These are phyloP conservation scores for Eucommia ulmoides DNA, from an alignment of 257 asterid species.

Conservation along the genomic window DNA sequence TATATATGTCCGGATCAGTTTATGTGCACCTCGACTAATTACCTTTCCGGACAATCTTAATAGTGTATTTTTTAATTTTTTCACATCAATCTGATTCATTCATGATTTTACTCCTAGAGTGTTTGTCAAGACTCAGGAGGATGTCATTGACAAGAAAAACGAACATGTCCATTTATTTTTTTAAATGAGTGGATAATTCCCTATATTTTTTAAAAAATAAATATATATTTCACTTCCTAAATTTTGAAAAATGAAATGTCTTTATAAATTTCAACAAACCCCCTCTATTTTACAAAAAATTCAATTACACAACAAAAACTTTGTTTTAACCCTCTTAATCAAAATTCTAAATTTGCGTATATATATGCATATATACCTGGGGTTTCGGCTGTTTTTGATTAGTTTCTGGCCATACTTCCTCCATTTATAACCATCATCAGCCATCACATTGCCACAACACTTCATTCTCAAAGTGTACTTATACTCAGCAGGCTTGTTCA, in stretches of 20 bases:
- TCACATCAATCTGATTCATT: too few species aligned
- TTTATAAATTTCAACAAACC: neutral
- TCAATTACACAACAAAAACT: neutral
- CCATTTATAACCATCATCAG: slow-evolving; percentile 95
- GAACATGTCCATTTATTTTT: too few species aligned
- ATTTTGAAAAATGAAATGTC: neutral
- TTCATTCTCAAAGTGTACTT: slow-evolving; percentile 64
- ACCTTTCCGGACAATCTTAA: too few species aligned
- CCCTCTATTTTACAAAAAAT: neutral
- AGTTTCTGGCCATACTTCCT: slow-evolving; percentile 94
- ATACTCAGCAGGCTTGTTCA: slow-evolving; percentile 18
- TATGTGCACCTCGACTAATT: too few species aligned
- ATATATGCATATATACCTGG: too few species aligned
- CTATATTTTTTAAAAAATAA: neutral
- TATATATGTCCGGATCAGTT: too few species aligned
- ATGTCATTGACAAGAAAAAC: too few species aligned
- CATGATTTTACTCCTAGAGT: too few species aligned
- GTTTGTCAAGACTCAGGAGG: too few species aligned
- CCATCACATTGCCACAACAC: slow-evolving; percentile 53
- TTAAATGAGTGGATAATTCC: too few species aligned
- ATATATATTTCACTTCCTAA: neutral
- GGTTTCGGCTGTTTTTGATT: slow-evolving; percentile 85
- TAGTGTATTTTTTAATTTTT: too few species aligned
- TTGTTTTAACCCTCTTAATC: neutral
- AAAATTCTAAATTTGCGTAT: too few species aligned